Base-by-base conservation (phyloP, 1,139 yeast species). In the Nakaseomyces nivariensis region DNA sequence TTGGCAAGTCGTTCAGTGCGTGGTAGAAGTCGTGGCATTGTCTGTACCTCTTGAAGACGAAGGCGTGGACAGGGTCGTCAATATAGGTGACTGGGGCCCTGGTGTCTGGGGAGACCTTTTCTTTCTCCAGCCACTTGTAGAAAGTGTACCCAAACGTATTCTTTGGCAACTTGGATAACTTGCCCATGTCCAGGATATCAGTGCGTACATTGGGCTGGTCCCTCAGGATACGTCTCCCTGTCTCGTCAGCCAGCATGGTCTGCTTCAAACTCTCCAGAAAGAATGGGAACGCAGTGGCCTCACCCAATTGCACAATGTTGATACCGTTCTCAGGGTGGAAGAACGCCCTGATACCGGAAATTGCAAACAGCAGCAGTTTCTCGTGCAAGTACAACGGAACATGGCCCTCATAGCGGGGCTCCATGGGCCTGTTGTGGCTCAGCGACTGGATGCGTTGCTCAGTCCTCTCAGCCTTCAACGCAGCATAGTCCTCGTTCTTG, bases 11-110 rank as follows among this genome's bases (percentile, higher is more conserved):
- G 0, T 95, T 85, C 38, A 92, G 75, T 1, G 97, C 88, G 66
- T 92, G 99, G 63, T 89, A 92, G 61, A 92, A 92, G 66, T 92
- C 99, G 61, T 92, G 99, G 63, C 97, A 90, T 64, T 92, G 97
- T 48, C 99, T 78, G 67, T 92, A 92, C 56, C 98, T 72, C 65
- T 89, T 95, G 73, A 81, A 88, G 17, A 92, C 85, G 62, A 85
- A 92, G 0, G 97, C 97, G 59, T 89, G 77, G 61, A 88, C 95
- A 42, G 87, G 94, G 63, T 92, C 89, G 56, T 87, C 94, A 41
- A 92, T 87, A 66, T 79, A 92, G 52, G 80, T 77, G 5, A 92
- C 97, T 0, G 88, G 83, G 2, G 85, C 90, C 58, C 99, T 73
- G 0, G 96, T 89, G 64, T 94, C 98, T 1, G 97, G 97, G 9